phyloP scores from a whole-genome alignment of 2,329 filamentous ascomycete genomes.

The Penicillium sp. region DNA sequence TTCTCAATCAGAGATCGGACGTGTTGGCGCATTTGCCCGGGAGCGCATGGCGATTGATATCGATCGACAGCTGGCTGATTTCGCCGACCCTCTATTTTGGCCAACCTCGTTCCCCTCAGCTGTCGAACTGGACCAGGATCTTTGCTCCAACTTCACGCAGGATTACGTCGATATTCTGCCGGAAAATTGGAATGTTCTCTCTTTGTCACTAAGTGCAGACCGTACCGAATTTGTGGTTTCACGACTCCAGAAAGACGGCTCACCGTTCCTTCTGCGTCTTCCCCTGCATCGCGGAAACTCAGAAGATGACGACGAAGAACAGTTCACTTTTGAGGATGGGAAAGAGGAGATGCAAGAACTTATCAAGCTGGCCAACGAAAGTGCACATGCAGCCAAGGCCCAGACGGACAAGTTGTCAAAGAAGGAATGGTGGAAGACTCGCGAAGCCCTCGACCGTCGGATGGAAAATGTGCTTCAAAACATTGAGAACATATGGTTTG shows the following conservation, averaged over 20 bases:
- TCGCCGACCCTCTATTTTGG: conserved; percentile 50
- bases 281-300: conserved; percentile 80
- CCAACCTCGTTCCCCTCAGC: conserved; percentile 33
- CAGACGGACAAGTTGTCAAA: conserved; percentile 72
- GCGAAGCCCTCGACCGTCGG: conserved; percentile 73
- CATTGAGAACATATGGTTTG: conserved; percentile 90
- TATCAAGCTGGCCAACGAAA: conserved; percentile 75
- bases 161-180: conserved; percentile 87
- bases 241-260: conserved; percentile 71
- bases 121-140: conserved; percentile 25
- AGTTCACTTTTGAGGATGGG: conserved; percentile 80
- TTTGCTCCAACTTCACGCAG: conserved; percentile 66
- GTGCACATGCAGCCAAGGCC: conserved; percentile 70
- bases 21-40: conserved; percentile 40
- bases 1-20: conserved; percentile 34
- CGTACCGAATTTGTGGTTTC: conserved; percentile 83
- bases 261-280: conserved; percentile 81
- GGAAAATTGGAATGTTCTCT: conserved; percentile 77
- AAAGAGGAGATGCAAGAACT: conserved; percentile 78
- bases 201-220: conserved; percentile 77
- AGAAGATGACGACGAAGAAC: conserved; percentile 70
- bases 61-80: conserved; percentile 45
- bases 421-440: conserved; percentile 83
- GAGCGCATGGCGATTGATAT: conserved; percentile 39
- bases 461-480: conserved; percentile 76